Base-by-base conservation (phyloP, 2,329 filamentous ascomycete species). In the Exutisphaerella laricina region DNA sequence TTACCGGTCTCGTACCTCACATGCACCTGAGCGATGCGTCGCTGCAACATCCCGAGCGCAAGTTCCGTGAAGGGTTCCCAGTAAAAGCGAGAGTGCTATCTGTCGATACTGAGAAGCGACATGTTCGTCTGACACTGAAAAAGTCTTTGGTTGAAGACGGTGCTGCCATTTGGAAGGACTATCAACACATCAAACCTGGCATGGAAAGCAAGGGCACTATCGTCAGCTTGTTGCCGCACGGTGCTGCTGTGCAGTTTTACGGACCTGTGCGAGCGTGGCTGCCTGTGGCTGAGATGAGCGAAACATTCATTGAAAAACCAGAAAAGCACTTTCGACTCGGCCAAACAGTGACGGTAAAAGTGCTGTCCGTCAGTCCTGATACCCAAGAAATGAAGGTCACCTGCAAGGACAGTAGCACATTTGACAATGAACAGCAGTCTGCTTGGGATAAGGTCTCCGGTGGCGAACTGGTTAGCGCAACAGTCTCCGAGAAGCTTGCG, bases 281-380 rank as follows among this genome's bases (percentile, higher is more conserved):
- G 41, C 92, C 92, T 2, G 82, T 94, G 1, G 86, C 86, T 1
- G 90, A 98, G 66, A 98, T 98, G 92, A 97, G 92, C 62, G 92
- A 98, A 63, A 88, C 89, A 8, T 96, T 84, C 60, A 96, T 98
- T 58, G 79, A 84, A 54, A 85, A 96, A 58, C 88, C 92, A 4
- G 79, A 78, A 33, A 82, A 94, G 58, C 89, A 97, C 66, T 98
- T 98, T 70, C 81, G 84, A 25, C 69, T 81, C 31, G 94, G 92
- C 1, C 92, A 98, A 63, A 90, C 94, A 1, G 84, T 98, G 53
- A 94, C 80, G 58, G 85, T 96, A 14, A 86, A 90, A 58, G 80
- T 94, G n/a, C 66, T 95, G 23, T 85, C 83, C 37, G 80, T 96
- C 37, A 81, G 94, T 55, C 70, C 80, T 1, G 79, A 84, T 44